Conservation (phyloP, 352 stramenopile genomes). For the Discostella stelligera region DNA sequence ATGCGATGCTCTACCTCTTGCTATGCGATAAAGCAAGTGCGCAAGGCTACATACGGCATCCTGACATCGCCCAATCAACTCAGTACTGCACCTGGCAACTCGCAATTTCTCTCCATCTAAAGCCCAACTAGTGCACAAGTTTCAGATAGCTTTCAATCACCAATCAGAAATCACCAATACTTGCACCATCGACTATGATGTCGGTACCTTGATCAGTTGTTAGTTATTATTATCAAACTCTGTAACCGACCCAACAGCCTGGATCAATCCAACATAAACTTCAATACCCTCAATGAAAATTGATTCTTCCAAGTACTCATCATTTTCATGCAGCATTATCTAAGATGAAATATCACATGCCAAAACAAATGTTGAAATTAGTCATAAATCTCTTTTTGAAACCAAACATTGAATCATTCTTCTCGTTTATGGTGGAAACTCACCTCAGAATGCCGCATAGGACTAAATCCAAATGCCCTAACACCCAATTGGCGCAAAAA, state of each 20-base stretch:
- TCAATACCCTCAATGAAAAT: slow-evolving; percentile 90
- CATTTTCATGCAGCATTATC: slow-evolving; percentile 94
- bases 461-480: slow-evolving; percentile 90
- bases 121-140: neutral
- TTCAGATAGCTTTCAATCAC: too few relatives aligned
- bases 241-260: slow-evolving; percentile 41
- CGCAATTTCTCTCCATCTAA: neutral
- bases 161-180: neutral
- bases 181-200: neutral
- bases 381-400: neutral
- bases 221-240: slow-evolving; percentile 18
- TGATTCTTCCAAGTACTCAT: slow-evolving; percentile 91
- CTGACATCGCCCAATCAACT: too few relatives aligned
- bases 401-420: neutral
- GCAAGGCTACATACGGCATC: too few relatives aligned
- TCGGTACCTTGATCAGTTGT: neutral
- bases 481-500: slow-evolving; percentile 90
- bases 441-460: slow-evolving; percentile 90
- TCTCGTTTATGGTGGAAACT: neutral
- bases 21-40: too few relatives aligned
- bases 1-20: too few relatives aligned
- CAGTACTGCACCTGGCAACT: too few relatives aligned
- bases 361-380: neutral
- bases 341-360: neutral
- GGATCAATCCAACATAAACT: slow-evolving; percentile 85